Evolutionary conservation across 441 rosid genomes (phyloP).

Genomic region (Iberis amara): DNA sequence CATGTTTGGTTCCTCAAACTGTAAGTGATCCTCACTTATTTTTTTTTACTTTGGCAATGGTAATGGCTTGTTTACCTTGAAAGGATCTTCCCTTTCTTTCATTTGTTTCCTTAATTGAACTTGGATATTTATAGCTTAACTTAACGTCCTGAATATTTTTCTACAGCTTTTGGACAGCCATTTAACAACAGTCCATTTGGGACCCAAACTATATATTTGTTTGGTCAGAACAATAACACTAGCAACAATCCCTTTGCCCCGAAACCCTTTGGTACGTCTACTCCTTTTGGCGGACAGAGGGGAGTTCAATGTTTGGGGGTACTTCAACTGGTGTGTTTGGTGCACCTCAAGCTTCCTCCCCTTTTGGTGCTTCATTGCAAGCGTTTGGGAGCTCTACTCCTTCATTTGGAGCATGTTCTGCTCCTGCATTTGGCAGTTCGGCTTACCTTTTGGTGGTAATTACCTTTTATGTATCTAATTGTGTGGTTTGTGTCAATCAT

Average conservation of each 20-base stretch:
- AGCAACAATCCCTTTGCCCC: conserved; percentile 73
- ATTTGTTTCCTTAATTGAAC: neutral
- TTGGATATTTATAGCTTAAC: conserved; percentile 6
- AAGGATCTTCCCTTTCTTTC: neutral
- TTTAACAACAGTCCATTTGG: conserved; percentile 64
- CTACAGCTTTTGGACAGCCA: conserved; percentile 90
- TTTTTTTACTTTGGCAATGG: neutral
- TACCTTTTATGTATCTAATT: no score
- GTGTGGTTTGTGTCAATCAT: no score
- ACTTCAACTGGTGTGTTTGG: conserved; percentile 90
- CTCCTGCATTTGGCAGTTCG: no score
- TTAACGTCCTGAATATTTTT: conserved; percentile 21
- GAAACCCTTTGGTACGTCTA: conserved; percentile 63
- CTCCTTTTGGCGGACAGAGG: conserved; percentile 70
- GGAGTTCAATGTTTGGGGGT: conserved; percentile 67
- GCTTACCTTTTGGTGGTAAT: no score
- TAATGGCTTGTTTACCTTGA: neutral
- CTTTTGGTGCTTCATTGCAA: conserved; percentile 72
- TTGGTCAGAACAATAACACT: conserved; percentile 70
- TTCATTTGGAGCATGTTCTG: conserved; percentile 59
- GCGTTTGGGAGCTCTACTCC: conserved; percentile 64
- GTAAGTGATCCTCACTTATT: conserved; percentile 38
- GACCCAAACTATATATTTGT: conserved; percentile 55
- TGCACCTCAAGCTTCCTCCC: conserved; percentile 57
- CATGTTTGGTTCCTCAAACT: conserved; percentile 59